Base-by-base conservation (phyloP, 805 yeast species). In the Yarrowia phangngaensis region DNA sequence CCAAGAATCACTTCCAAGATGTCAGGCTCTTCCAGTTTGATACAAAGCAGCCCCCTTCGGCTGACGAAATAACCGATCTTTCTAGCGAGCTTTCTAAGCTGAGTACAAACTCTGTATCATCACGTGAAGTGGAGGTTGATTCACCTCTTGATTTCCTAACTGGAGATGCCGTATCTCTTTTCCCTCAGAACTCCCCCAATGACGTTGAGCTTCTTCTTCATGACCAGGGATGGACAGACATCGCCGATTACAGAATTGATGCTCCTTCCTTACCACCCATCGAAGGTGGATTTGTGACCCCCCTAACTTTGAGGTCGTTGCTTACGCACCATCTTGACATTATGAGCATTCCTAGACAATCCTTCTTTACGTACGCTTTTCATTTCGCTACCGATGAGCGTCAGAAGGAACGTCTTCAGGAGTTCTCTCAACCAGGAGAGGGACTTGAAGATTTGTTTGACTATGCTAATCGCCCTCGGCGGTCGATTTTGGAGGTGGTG, bases 401-500 rank as follows among this genome's bases (percentile, higher is more conserved):
- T 51, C 97, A 90, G 58, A 67, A 70, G 26, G 92, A 80, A 43
- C 84, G 86, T 58, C 69, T 92, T 35, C 67, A 68, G 43, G 96
- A 92, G 57, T 84, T 92, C 57, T 76, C 83, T 8, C 69, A 75
- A 12, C 68, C 74, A 8, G 71, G 80, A 41, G 82, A 82, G 33
- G 87, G 84, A 43, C 75, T 82, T 46, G 88, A 90, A 60, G 95
- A 85, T 49, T 65, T 89, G 34, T 90, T 79, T 62, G 81, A 90
- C 63, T 92, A 92, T 64, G 94, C 94, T n/a, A 84, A 87, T 60
- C 70, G 97, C 52, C 97, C 97, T 4, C 73, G 96, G 54, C 65
- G 99, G 55, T 87, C 95, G 41, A 74, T 89, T 4, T 60, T 88
- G 16, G 99, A 92, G 62, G 83, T 84, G 0, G 62, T 92, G 6